Evolutionary conservation across 129 eudicot genomes (phyloP).

Genomic region (Calendula officinalis): DNA sequence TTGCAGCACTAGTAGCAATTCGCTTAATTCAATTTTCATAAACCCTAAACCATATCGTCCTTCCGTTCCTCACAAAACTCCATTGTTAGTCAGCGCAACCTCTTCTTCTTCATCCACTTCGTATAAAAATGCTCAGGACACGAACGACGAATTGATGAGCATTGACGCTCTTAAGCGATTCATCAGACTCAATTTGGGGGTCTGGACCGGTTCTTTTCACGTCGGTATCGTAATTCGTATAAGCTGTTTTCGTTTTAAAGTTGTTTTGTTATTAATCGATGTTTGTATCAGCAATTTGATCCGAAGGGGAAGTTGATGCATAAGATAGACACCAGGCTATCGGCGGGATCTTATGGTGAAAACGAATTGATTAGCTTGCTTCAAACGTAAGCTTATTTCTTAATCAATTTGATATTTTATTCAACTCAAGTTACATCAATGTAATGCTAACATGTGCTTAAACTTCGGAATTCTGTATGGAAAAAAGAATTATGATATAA

Average conservation of each 20-base stretch:
- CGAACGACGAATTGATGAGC: conserved; percentile 41
- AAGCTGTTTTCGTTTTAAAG: not conserved
- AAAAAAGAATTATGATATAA: no score
- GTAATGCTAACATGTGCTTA: not conserved
- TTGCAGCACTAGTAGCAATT: conserved; percentile 14
- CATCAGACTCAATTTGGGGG: conserved; percentile 80
- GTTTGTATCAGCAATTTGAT: conserved; percentile 68
- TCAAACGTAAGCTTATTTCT: conserved; percentile 63
- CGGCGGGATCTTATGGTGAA: conserved; percentile 82
- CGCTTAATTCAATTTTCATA: conserved; percentile 21
- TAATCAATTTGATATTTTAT: not conserved
- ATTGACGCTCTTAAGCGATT: conserved; percentile 60
- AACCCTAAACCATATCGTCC: conserved; percentile 34
- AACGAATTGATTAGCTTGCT: conserved; percentile 79
- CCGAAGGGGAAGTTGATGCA: conserved; percentile 60
- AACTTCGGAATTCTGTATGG: not conserved
- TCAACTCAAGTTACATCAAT: not conserved
- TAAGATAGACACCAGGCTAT: conserved; percentile 63
- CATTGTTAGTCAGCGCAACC: conserved; percentile 20
- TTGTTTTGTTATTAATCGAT: conserved; percentile 2
- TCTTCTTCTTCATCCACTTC: conserved; percentile 30
- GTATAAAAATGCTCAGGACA: conserved; percentile 20
- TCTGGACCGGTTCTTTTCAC: conserved; percentile 85
- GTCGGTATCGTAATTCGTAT: conserved; percentile 33
- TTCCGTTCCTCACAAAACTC: conserved; percentile 16